Evolutionary conservation across 768 basidiomycete species (phyloP), one percentile per base, ranked within the genome.

Genomic region (Tubosaeta sp.): DNA sequence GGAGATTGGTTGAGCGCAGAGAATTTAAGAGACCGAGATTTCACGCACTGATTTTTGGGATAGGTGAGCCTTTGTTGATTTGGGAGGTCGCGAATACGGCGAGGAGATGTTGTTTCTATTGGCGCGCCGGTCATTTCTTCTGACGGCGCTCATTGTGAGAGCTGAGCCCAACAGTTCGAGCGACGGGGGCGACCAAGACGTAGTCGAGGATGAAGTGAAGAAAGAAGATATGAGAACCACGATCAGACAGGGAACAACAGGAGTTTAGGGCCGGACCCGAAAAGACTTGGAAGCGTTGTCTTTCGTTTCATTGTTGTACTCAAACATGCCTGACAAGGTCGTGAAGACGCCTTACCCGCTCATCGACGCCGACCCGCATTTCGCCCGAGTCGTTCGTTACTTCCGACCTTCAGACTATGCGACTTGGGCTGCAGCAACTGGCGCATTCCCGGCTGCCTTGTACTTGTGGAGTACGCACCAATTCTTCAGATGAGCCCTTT

Each of bases 361-460:
- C 71, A 89, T 98, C 73, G 95, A 97, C 72, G 76, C 84, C 0
- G 95, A 98, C 76, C 95, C 95, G 10, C 89, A 97, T 75, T 84
- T 85, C 13, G 74, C 74, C 31, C 83, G 95, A 31, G 95, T 99
- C 46, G 72, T 99, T 19, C 77, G 89, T 52, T 97, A 97, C 74
- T 83, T 97, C 71, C 80, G 95, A 25, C 77, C 84, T 19, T 84
- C 86, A 2, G 95, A 99, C 76, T 94, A 91, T 74, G 89, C 80
- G 19, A 72, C 80, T 17, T 92, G 92, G 89, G 91, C 82, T 17
- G 85, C 77, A 39, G 81, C 79, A 51, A 92, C 95, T 3, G 88
- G 78, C 52, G 86, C 83, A 17, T 88, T 88, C 64, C 95, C 95
- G 16, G 79, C 78, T n/a, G 78, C 83, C 3, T 75, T 95, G 54